Percentiles rank a stretch among this genome's conserved stretches.
Evolutionary conservation across 2,329 filamentous ascomycete genomes (phyloP).

Genomic region (Nemania bipapillata): DNA sequence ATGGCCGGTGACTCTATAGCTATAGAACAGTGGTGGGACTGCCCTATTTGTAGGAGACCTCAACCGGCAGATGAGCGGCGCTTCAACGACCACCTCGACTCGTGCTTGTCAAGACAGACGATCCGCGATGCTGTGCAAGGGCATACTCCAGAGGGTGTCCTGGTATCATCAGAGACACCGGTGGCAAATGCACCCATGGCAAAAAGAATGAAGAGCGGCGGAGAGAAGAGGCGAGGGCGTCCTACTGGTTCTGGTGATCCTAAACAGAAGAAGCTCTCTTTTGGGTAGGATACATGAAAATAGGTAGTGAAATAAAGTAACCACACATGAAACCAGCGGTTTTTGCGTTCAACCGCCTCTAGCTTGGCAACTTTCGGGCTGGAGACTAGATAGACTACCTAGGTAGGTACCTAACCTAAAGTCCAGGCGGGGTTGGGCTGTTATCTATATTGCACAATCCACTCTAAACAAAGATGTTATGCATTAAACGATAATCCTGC

Average conservation of each 20-base stretch:
- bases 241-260: conserved; percentile 42
- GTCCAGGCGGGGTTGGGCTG: neutral
- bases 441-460: neutral
- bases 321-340: neutral
- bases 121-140: conserved; percentile 84
- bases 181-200: conserved; percentile 53
- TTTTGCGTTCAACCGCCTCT: neutral
- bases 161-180: conserved; percentile 49
- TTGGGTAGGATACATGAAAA: conserved; percentile 53
- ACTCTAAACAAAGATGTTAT: conserved; percentile 3
- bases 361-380: neutral
- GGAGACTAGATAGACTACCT: neutral
- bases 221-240: conserved; percentile 46
- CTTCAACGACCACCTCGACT: conserved; percentile 93
- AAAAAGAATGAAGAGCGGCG: conserved; percentile 52
- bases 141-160: conserved; percentile 48
- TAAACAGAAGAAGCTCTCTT: conserved; percentile 59
- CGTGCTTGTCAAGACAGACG: conserved; percentile 84
- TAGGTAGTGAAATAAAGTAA: neutral
- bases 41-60: conserved; percentile 84
- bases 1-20: neutral
- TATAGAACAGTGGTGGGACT: conserved; percentile 75
- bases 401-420: neutral
- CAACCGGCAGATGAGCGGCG: conserved; percentile 77
- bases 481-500: conserved; percentile 12